Base-by-base conservation (phyloP, 176 grass and related monocot genomes). In the Tillandsia leiboldiana region DNA sequence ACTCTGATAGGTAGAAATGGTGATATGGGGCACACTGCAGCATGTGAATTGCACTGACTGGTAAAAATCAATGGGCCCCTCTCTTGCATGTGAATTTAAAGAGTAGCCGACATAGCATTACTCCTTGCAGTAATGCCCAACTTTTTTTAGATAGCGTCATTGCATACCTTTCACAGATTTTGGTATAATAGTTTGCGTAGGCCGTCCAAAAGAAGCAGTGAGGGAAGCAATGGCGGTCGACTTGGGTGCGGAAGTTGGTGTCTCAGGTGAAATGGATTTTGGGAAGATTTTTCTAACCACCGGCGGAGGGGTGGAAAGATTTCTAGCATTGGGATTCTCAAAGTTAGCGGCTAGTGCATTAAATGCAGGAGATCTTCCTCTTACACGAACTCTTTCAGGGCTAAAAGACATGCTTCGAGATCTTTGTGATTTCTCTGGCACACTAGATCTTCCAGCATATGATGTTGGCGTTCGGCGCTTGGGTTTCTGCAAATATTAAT, bases 361-460 rank as follows among this genome's bases (percentile, higher is more conserved):
- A 75, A 96, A 96, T 27, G 91, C 91, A 20, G 91, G 87, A 66
- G 91, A 96, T 74, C 74, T 89, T 68, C 91, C 91, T 53, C 91
- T 74, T 75, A 91, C 91, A 68, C 91, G 82, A 29, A 85, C 84
- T 66, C 91, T 79, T 27, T 96, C 91, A 80, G 91, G 91, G 71
- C 84, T 96, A 53, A 88, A 96, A 17, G 91, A 87, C 82, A 91
- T 84, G 63, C 91, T 96, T 85, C 91, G 87, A 26, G 84, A 88
- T 61, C 87, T 82, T 68, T 96, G 91, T 58, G 91, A 81, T 82
- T 91, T 88, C 17, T 88, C 91, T 82, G 85, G 86, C 54, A 61
- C 74, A 47, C 70, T 84, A 47, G 81, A 84, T 66, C 91, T 85
- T 57, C 91, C 91, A 33, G 87, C 76, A 73, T 80, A 61, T 53